These are phyloP conservation scores for Coemansia pectinata DNA, from an alignment of 192 early-diverging fungal species.

Conservation along the genomic window DNA sequence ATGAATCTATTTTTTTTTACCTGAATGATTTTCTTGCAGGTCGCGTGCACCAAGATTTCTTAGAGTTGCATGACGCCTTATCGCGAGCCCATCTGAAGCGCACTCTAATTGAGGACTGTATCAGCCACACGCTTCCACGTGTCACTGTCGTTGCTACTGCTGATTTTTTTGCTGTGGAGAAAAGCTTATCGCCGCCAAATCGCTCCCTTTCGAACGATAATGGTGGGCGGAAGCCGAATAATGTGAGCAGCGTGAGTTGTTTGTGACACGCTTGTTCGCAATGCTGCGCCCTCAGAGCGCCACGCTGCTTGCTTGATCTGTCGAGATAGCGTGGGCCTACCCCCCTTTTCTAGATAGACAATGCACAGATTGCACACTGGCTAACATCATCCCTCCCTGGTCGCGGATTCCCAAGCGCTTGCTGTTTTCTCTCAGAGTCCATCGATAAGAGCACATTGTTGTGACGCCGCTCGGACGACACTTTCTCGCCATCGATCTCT, in stretches of 20 bases:
- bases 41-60: neutral
- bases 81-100: neutral
- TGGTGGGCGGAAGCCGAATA: neutral
- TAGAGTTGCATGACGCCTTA: neutral
- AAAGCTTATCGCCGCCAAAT: conserved; percentile 1
- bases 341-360: neutral
- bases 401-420: neutral
- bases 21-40: neutral
- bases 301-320: neutral
- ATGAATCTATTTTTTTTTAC: neutral
- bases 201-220: neutral
- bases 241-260: neutral
- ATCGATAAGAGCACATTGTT: conserved; percentile 4
- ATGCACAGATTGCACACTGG: neutral
- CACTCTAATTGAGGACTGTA: neutral
- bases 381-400: neutral
- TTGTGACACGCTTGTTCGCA: neutral
- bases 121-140: neutral
- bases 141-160: neutral
- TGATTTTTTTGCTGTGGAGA: neutral
- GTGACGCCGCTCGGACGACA: conserved; percentile 2
- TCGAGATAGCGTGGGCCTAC: neutral
- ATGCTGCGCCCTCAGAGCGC: neutral
- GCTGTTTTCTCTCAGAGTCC: neutral
- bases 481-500: neutral